Conservation (phyloP, 2,329 filamentous ascomycete genomes). For the Xylariaceae sp. region DNA sequence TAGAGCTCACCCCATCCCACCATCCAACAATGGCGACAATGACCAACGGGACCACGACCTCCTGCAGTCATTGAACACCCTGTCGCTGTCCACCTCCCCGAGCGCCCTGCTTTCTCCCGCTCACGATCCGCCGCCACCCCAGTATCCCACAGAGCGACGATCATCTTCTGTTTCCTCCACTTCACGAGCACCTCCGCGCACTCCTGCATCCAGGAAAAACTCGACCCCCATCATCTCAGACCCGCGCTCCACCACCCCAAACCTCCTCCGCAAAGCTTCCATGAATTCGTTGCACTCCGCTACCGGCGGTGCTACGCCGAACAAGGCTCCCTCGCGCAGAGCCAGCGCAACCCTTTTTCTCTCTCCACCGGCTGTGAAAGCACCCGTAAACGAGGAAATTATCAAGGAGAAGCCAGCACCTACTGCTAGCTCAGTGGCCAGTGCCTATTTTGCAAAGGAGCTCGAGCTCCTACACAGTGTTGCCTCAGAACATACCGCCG, state of each 20-base stretch:
- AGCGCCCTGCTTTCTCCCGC: slow-evolving; percentile 29
- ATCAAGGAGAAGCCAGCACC: slow-evolving; percentile 37
- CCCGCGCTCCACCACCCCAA: slow-evolving; percentile 47
- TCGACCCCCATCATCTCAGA: slow-evolving; percentile 32
- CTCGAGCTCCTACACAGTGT: slow-evolving; percentile 57
- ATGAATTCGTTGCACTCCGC: slow-evolving; percentile 53
- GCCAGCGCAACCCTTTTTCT: slow-evolving; percentile 44
- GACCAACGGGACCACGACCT: slow-evolving; percentile 22
- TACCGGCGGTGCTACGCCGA: slow-evolving; percentile 37
- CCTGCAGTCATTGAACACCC: slow-evolving; percentile 26
- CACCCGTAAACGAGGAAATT: slow-evolving; percentile 35
- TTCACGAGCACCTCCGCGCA: slow-evolving; percentile 36
- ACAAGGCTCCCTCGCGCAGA: slow-evolving; percentile 42
- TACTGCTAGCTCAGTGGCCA: slow-evolving; percentile 58
- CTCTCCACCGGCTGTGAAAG: slow-evolving; percentile 39
- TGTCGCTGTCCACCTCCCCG: slow-evolving; percentile 36
- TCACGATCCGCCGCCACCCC: slow-evolving; percentile 33
- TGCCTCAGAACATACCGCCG: slow-evolving; percentile 38
- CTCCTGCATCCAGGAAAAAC: slow-evolving; percentile 37
- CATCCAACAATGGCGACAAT: slow-evolving; percentile 8
- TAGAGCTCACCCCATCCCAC: slow-evolving; percentile 16
- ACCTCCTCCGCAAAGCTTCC: slow-evolving; percentile 53
- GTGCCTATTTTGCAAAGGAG: slow-evolving; percentile 66
- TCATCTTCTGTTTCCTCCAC: slow-evolving; percentile 28
- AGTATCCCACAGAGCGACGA: slow-evolving; percentile 13